phyloP scores from a whole-genome alignment of 176 grass and related monocot species.

The Triticum timopheevii region DNA sequence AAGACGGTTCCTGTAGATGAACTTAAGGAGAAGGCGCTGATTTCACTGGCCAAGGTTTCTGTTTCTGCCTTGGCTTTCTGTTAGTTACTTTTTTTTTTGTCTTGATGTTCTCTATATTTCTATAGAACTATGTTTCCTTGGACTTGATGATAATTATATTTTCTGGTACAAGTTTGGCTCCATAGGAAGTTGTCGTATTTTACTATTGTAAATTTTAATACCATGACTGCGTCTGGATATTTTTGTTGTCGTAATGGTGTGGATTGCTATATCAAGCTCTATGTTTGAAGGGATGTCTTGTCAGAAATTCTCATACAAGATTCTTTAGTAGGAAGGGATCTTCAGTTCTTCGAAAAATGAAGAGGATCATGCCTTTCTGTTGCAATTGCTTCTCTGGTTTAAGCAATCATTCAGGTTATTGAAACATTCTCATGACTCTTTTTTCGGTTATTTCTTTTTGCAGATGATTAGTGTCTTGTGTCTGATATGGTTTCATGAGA shows the following conservation, averaged over 20 bases:
- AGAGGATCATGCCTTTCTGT: slow-evolving; percentile 78
- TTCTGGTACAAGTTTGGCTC: slow-evolving; percentile 9
- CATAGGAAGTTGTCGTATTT: slow-evolving; percentile 23
- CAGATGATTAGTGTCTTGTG: not conserved
- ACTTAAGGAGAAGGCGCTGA: slow-evolving; percentile 79
- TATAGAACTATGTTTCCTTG: not conserved
- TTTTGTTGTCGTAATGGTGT: not conserved
- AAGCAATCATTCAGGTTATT: slow-evolving; percentile 97
- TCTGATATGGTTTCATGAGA: not conserved
- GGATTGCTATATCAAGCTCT: slow-evolving; percentile 23
- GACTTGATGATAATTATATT: not conserved
- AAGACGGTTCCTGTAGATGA: slow-evolving; percentile 79
- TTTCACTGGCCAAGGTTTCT: slow-evolving; percentile 85
- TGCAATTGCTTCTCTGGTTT: slow-evolving; percentile 97
- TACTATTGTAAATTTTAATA: not conserved
- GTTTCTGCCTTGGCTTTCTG: not conserved
- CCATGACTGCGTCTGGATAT: not conserved
- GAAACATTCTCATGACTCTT: slow-evolving; percentile 31
- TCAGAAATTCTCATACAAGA: slow-evolving; percentile 35
- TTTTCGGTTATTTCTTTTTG: slow-evolving; percentile 22
- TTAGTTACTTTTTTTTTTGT: not conserved
- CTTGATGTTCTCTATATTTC: slow-evolving; percentile 10
- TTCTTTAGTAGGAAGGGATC: slow-evolving; percentile 79
- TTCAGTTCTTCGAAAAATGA: slow-evolving; percentile 83
- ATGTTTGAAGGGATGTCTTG: slow-evolving; percentile 37